A percentile compares a stretch with the other conserved stretches of the same genome.
Evolutionary conservation across 2,329 filamentous ascomycete genomes (phyloP).

Genomic region (Zarea fungicola): DNA sequence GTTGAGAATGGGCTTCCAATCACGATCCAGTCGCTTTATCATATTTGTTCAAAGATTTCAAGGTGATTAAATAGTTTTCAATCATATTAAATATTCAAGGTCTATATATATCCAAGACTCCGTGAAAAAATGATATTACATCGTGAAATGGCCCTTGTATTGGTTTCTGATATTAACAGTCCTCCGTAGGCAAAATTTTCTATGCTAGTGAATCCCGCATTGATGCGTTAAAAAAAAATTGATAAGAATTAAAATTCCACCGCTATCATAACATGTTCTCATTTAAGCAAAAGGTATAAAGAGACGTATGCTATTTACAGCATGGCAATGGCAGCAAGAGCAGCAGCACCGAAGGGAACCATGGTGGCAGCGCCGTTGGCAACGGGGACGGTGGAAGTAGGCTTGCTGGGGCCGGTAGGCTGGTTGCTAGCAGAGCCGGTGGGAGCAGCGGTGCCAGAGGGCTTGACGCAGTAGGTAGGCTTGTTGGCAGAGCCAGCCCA

Average conservation of each 20-base stretch:
- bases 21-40: no score
- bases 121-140: conserved; percentile 7
- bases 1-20: no score
- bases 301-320: conserved; percentile 13
- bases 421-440: conserved; percentile 64
- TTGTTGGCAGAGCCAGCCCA: no score
- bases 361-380: conserved; percentile 6
- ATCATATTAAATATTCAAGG: conserved; percentile 10
- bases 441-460: conserved; percentile 69
- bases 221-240: conserved; percentile 7
- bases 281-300: conserved; percentile 10
- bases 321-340: conserved; percentile 10
- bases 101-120: conserved; percentile 13
- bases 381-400: conserved; percentile 53
- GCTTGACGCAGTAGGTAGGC: no score
- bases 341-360: conserved; percentile 10
- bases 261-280: conserved; percentile 12
- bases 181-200: conserved; percentile 1
- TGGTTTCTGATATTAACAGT: not conserved
- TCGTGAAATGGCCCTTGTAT: conserved; percentile 11
- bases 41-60: no score
- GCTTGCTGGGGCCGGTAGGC: conserved; percentile 7
- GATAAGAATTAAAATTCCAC: conserved; percentile 9
- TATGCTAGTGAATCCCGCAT: conserved; percentile 6
- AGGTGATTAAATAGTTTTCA: not conserved